A percentile compares a stretch with the other conserved stretches of the same genome.
Conservation (phyloP, 2,329 filamentous ascomycete species). For the Aaosphaeria pasadenensis region DNA sequence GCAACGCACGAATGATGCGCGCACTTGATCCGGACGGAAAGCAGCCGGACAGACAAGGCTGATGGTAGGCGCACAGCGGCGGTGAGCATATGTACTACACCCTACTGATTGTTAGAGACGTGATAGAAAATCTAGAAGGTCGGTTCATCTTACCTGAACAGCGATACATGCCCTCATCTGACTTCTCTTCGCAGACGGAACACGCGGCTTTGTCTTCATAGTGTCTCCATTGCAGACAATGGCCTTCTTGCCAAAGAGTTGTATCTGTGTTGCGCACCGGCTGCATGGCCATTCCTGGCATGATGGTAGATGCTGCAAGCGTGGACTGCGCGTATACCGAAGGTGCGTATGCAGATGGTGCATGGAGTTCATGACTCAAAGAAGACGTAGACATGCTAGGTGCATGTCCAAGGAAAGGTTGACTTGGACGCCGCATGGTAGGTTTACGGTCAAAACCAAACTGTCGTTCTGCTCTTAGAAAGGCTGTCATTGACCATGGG, state of each 20-base stretch:
- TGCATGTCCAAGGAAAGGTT: constrained; percentile 67
- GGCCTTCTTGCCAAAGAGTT: constrained; percentile 79
- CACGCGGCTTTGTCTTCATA: constrained; percentile 62
- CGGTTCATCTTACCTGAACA: constrained; percentile 53
- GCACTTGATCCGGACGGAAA: constrained; percentile 64
- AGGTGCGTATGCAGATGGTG: constrained; percentile 63
- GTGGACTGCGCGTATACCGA: constrained; percentile 86
- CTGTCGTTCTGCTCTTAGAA: constrained; percentile 28
- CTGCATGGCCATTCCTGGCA: constrained; percentile 80
- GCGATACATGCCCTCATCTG: constrained; percentile 70
- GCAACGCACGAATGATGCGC: constrained; percentile 66
- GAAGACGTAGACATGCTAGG: constrained; percentile 67
- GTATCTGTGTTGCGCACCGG: constrained; percentile 76
- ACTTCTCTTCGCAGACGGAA: constrained; percentile 72
- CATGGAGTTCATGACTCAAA: constrained; percentile 49
- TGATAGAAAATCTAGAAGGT: too few relatives aligned
- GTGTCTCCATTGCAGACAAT: constrained; percentile 68
- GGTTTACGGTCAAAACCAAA: constrained; percentile 75
- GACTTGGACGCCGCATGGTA: constrained; percentile 60
- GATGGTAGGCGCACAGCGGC: constrained; percentile 58
- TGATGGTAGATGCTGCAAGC: constrained; percentile 78
- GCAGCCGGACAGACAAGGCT: constrained; percentile 65
- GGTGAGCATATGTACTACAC: constrained; percentile 57
- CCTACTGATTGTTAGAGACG: constrained; percentile 38
- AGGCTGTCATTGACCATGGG: constrained; percentile 1